Percentiles rank a stretch among this genome's conserved stretches.
phyloP scores from a whole-genome alignment of 305 asterid species.

The Plantago coronopus region DNA sequence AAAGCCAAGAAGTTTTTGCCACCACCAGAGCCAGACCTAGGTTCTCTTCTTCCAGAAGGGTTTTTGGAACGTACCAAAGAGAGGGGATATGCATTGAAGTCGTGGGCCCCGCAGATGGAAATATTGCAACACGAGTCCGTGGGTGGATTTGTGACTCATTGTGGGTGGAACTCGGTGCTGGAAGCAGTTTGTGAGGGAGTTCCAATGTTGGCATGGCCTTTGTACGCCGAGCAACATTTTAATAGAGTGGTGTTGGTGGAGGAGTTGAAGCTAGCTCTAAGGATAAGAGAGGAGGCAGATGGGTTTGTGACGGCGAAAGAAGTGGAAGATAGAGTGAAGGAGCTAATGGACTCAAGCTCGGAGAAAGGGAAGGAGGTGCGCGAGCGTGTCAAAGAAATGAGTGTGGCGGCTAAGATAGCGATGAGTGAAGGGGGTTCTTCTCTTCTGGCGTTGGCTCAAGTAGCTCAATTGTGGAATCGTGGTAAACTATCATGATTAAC shows the following conservation, averaged over 20 bases:
- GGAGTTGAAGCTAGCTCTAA: constrained; percentile 45
- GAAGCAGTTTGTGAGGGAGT: constrained; percentile 56
- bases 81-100: constrained; percentile 44
- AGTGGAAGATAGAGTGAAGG: constrained; percentile 44
- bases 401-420: constrained; percentile 34
- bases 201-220: constrained; percentile 75
- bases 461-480: constrained; percentile 30
- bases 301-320: constrained; percentile 48
- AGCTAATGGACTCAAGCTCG: constrained; percentile 36
- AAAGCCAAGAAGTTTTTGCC: constrained; percentile 28
- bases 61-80: constrained; percentile 45
- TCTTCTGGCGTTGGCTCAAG: constrained; percentile 24
- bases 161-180: constrained; percentile 73
- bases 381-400: constrained; percentile 23
- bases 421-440: constrained; percentile 44
- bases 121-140: constrained; percentile 51
- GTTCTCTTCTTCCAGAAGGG: constrained; percentile 44
- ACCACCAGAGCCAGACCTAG: constrained; percentile 43
- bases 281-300: constrained; percentile 31
- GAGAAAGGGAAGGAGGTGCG: constrained; percentile 29
- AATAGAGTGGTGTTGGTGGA: constrained; percentile 48
- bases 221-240: constrained; percentile 60
- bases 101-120: constrained; percentile 63
- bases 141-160: constrained; percentile 68
- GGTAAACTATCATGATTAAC: too few relatives aligned